phyloP scores from a whole-genome alignment of 495 filamentous ascomycete genomes.

The Aeminium ludgeri region DNA sequence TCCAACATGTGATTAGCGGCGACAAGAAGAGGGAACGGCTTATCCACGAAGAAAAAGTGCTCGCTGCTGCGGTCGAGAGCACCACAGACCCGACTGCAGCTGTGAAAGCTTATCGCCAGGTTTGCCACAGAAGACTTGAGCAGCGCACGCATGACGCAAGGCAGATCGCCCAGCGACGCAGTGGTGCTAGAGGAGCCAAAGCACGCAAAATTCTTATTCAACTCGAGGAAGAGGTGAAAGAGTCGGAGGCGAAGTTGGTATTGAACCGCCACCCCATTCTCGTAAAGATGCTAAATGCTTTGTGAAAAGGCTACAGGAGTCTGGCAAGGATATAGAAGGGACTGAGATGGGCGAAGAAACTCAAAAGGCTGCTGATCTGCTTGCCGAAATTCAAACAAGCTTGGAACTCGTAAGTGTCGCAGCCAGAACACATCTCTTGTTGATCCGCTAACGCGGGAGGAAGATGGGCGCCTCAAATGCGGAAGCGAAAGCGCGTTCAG shows the following conservation, averaged over 20 bases:
- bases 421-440: slow-evolving; percentile 7
- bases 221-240: slow-evolving; percentile 44
- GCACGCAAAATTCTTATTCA: slow-evolving; percentile 52
- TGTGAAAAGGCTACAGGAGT: background rate
- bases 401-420: background rate
- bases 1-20: slow-evolving; percentile 51
- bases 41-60: slow-evolving; percentile 16
- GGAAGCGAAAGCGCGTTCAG: slow-evolving; percentile 18
- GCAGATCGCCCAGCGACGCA: slow-evolving; percentile 54
- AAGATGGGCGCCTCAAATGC: slow-evolving; percentile 19
- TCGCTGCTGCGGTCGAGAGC: slow-evolving; percentile 31
- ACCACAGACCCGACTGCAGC: slow-evolving; percentile 36
- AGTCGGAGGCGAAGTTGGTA: slow-evolving; percentile 21
- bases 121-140: slow-evolving; percentile 40
- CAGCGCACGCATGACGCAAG: slow-evolving; percentile 47
- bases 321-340: background rate
- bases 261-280: background rate
- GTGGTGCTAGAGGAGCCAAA: slow-evolving; percentile 52
- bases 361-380: slow-evolving; percentile 19
- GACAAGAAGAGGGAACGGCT: slow-evolving; percentile 41
- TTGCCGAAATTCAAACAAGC: slow-evolving; percentile 14
- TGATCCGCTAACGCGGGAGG: slow-evolving; percentile 11
- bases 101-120: slow-evolving; percentile 39
- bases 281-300: background rate
- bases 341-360: slow-evolving; percentile 16